Evolutionary conservation across 176 grass and related monocot species (phyloP).

Genomic region (Aegilops bicornis): DNA sequence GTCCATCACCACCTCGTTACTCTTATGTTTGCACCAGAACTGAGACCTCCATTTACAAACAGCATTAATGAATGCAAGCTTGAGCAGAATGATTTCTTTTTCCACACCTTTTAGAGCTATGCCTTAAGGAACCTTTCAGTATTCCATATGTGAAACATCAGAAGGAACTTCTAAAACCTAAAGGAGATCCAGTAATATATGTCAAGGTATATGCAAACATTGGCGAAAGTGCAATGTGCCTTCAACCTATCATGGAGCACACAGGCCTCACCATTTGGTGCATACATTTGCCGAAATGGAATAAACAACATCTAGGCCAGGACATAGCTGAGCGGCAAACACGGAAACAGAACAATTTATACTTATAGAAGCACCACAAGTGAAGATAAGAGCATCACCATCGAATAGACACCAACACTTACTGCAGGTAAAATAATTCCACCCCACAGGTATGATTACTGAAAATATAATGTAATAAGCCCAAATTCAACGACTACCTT

Average conservation of each 20-base stretch:
- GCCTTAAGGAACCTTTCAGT: background rate
- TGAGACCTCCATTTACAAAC: background rate
- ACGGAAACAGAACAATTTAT: background rate
- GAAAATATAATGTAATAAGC: background rate
- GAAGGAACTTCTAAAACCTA: background rate
- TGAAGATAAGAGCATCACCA: background rate
- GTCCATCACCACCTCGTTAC: background rate
- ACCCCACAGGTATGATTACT: background rate
- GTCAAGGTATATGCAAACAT: background rate
- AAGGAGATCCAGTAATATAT: background rate
- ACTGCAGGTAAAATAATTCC: background rate
- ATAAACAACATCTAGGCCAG: slow-evolving; percentile 21
- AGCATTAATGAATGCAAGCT: background rate
- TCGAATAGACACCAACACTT: background rate
- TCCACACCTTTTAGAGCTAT: background rate
- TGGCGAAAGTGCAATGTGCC: background rate
- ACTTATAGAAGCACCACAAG: background rate
- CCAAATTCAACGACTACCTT: slow-evolving; percentile 49
- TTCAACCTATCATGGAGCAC: background rate
- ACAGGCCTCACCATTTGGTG: background rate
- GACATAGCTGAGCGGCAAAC: slow-evolving; percentile 2
- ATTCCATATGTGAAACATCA: background rate
- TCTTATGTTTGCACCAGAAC: background rate
- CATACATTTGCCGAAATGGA: background rate
- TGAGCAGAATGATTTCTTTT: background rate